Evolutionary conservation across 2,329 filamentous ascomycete species (phyloP), one percentile per base, ranked within the genome.

Genomic region (Graphiopsis chlorocephala): DNA sequence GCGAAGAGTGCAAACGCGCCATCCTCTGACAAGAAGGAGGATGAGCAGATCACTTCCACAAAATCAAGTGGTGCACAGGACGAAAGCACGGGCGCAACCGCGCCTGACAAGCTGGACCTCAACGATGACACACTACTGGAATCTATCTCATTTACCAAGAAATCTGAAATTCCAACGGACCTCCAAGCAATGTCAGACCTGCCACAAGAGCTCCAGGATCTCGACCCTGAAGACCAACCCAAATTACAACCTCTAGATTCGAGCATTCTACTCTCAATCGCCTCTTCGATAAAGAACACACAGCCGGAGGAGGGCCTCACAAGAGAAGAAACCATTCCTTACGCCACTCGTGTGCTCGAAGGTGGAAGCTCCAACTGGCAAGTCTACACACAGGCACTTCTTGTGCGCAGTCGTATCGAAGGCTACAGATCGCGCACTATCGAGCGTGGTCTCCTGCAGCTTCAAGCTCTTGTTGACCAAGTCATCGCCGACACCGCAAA

Each of bases 301-400:
- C 90, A 93, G 0, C 93, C 95, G 0, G 83, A 88, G 0, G 90
- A 98, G 74, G 89, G 91, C 0, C 82, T 99, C 0, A 98, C 93
- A 0, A 85, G 93, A n/a, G 93, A 98, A 78, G 92, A 98, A 75
- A 94, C 96, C 4, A 79, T 96, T 0, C 95, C 95, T 0, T 99
- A 94, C 74, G 95, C 95, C 0, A 90, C 89, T 1, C 87, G 95
- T 47, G 95, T 98, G 0, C 83, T 99, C 1, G 86, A 90, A 10
- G 93, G 95, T 66, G 93, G 94, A 70, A 90, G 90, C 53, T 94
- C 92, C 0, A 99, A 98, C 77, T 99, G 95, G 95, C 95, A 98
- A 76, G 89, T 97, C 35, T 98, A 98, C 75, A 97, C 95, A 0
- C 93, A 98, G 74, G 95, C 93, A 0, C 82, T 99, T 10, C 83